Percentiles rank a stretch among this genome's conserved stretches.
Evolutionary conservation across 257 asterid species (phyloP).

Genomic region (Euphrasia confusa): DNA sequence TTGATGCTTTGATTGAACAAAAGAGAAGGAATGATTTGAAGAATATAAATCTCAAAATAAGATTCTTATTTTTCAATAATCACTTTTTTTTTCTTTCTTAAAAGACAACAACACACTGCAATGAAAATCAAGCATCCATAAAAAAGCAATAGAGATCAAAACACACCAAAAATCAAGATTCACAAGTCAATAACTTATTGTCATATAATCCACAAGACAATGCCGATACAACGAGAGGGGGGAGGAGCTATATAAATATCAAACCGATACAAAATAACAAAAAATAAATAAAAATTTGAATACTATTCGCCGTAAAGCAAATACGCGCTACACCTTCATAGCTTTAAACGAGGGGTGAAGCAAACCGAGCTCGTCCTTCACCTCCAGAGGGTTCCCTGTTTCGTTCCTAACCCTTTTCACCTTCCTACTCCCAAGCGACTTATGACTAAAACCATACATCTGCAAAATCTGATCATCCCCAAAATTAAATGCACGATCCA

Average conservation of each 20-base stretch:
- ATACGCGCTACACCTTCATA: not conserved
- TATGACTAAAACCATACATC: not conserved
- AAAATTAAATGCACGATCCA: not conserved
- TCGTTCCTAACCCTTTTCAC: not conserved
- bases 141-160: too few relatives aligned
- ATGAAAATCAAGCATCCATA: too few relatives aligned
- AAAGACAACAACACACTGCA: too few relatives aligned
- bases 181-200: too few relatives aligned
- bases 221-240: slow-evolving; percentile 1
- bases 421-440: not conserved
- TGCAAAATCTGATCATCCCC: not conserved
- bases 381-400: not conserved
- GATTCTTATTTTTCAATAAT: not conserved
- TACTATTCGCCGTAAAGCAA: too few relatives aligned
- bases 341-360: not conserved
- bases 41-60: not conserved
- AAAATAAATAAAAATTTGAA: not conserved
- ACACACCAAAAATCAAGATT: too few relatives aligned
- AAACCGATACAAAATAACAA: not conserved
- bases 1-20: not conserved
- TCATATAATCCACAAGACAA: not conserved
- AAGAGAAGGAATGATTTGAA: not conserved
- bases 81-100: not conserved
- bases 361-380: not conserved
- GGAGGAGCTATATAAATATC: not conserved